Base-by-base conservation (phyloP, 352 stramenopile species). In the Phytophthora sp. region DNA sequence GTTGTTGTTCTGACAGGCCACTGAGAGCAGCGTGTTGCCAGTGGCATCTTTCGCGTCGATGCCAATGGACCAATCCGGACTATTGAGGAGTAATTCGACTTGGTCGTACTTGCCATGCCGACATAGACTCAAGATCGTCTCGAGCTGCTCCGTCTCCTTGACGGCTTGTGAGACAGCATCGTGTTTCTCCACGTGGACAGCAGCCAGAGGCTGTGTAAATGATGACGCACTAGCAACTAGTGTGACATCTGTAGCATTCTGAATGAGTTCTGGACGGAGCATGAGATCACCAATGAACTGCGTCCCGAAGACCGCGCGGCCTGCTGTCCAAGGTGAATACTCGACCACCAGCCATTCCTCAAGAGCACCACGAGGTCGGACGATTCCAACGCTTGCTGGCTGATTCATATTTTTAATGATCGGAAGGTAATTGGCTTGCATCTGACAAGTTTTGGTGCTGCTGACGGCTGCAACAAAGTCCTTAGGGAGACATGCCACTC, bases 1-100 rank as follows among this genome's bases (percentile, higher is more conserved):
- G 78, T 98, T 98, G 70, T 96, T 97, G 82, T 99, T 99, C 63
- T 99, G 95, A 27, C 88, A 97, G 0, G 93, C 95, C 23, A 98
- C 79, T 29, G 90, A 94, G 11, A 99, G 76, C n/a, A 99, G 63
- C 2, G 91, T 97, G 58, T 99, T 98, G 31, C 94, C 95, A 18
- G 90, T 87, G 7, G 83, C 79, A 57, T 99, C 95, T 61, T 96
- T 93, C 42, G 90, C 88, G 54, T 98, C 93, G 62, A 99, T 98
- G 11, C 75, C 67, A 13, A 98, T 67, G 3, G 79, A 88, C 82
- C 90, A 97, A 65, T 98, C 90, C n/a, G 90, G 87, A 46, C 93
- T 89, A 53, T 95, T 93, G 62, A 95, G 91, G 13, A 96, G 79
- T 59, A 82, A 49, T 67, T 95, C 88, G 26, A 93, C 70, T 55